A percentile compares a stretch with the other conserved stretches of the same genome.
These are phyloP conservation scores for Scheffersomyces lignosus DNA, from an alignment of 805 yeast species.

Conservation along the genomic window DNA sequence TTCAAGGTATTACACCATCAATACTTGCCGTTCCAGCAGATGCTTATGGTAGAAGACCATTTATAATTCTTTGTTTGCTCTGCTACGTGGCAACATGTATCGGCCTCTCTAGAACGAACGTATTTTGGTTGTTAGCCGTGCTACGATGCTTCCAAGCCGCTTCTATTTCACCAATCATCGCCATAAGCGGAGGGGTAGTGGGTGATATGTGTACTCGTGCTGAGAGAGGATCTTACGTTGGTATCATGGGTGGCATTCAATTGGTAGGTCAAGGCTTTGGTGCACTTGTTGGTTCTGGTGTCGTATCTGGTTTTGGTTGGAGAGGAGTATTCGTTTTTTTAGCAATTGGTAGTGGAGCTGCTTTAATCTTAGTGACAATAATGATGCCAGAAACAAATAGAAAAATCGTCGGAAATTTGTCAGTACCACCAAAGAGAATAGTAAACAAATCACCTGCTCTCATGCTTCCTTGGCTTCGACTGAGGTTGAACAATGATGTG, in stretches of 20 bases:
- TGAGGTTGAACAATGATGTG: background rate
- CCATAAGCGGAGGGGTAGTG: slow-evolving; percentile 66
- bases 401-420: slow-evolving; percentile 72
- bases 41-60: slow-evolving; percentile 68
- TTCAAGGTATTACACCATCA: slow-evolving; percentile 78
- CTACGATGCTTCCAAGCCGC: slow-evolving; percentile 76
- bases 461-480: slow-evolving; percentile 10
- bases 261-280: slow-evolving; percentile 78
- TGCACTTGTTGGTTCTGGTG: slow-evolving; percentile 62
- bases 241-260: slow-evolving; percentile 62
- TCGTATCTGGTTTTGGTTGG: slow-evolving; percentile 49
- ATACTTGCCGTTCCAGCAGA: slow-evolving; percentile 73
- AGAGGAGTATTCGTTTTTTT: slow-evolving; percentile 77
- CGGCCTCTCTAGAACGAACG: slow-evolving; percentile 60
- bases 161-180: slow-evolving; percentile 73
- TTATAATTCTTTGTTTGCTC: slow-evolving; percentile 52
- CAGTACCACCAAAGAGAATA: slow-evolving; percentile 48
- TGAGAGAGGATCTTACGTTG: slow-evolving; percentile 71
- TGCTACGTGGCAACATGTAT: slow-evolving; percentile 62
- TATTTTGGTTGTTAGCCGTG: slow-evolving; percentile 61
- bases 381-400: slow-evolving; percentile 76
- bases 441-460: slow-evolving; percentile 49
- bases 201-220: slow-evolving; percentile 70
- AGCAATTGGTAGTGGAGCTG: slow-evolving; percentile 59
- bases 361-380: slow-evolving; percentile 30